Percentiles rank a stretch among this genome's conserved stretches.
Evolutionary conservation across 208 protist species (phyloP).

Genomic region (Leishmania martiniquensis): DNA sequence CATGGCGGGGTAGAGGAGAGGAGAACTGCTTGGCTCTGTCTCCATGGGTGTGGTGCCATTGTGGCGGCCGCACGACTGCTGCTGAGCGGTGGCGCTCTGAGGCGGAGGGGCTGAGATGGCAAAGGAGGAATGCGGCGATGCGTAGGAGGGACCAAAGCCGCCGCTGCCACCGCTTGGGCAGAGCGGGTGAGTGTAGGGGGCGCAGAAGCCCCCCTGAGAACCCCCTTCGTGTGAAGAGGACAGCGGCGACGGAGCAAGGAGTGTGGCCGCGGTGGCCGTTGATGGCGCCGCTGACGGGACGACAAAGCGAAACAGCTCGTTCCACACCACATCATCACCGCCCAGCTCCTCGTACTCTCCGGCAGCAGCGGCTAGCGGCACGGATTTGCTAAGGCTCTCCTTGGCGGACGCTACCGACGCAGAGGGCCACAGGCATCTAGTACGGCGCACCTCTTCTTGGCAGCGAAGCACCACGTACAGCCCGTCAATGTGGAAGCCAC

Average conservation of each 20-base stretch:
- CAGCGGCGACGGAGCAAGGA: background rate
- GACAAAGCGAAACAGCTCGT: conserved; percentile 49
- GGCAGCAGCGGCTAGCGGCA: background rate
- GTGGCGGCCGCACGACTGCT: background rate
- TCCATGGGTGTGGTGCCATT: background rate
- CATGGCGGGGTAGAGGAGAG: conserved; percentile 32
- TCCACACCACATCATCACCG: conserved; percentile 37
- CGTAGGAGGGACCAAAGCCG: background rate
- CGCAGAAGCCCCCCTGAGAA: background rate
- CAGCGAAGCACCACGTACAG: conserved; percentile 68
- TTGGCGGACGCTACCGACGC: background rate
- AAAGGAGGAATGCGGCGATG: background rate
- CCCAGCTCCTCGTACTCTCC: background rate
- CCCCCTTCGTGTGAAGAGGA: background rate
- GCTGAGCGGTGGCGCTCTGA: background rate
- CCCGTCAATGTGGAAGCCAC: conserved; percentile 48
- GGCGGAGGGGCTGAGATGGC: background rate
- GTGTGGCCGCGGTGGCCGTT: background rate
- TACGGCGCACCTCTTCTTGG: conserved; percentile 47
- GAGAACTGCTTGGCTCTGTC: background rate
- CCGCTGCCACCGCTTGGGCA: background rate
- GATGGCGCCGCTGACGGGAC: background rate
- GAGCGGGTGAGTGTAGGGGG: background rate
- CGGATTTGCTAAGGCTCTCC: background rate
- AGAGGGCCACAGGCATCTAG: conserved; percentile 32